phyloP scores from a whole-genome alignment of 345 rosid species.

The Nasturtium officinale region DNA sequence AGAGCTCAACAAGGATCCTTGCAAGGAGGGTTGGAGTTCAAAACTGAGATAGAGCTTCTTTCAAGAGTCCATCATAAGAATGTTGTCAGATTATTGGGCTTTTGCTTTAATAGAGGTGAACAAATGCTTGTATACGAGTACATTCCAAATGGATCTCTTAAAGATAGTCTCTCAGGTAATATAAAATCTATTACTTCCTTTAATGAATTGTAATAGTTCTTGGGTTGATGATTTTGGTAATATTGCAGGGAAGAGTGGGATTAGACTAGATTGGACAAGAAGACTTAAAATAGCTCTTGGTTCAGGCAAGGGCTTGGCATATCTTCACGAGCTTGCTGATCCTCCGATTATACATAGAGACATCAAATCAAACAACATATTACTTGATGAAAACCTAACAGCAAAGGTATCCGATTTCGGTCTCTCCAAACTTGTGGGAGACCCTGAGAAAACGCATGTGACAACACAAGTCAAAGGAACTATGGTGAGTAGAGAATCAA shows the following conservation, averaged over 20 bases:
- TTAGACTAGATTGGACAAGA: constrained; percentile 75
- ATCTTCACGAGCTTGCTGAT: constrained; percentile 90
- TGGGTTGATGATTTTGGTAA: background rate
- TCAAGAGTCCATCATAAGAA: constrained; percentile 89
- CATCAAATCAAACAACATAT: constrained; percentile 78
- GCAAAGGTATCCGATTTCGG: constrained; percentile 98
- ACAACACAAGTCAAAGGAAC: constrained; percentile 98
- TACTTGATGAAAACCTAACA: constrained; percentile 71
- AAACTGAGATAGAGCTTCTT: constrained; percentile 86
- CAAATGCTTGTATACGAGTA: constrained; percentile 78
- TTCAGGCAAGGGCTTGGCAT: constrained; percentile 80
- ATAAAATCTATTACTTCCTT: background rate
- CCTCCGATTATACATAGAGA: constrained; percentile 98
- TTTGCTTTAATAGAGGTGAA: constrained; percentile 72
- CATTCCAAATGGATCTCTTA: constrained; percentile 65
- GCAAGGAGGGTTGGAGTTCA: constrained; percentile 85
- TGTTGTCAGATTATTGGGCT: constrained; percentile 70
- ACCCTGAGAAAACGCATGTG: constrained; percentile 65
- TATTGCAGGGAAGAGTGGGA: constrained; percentile 73
- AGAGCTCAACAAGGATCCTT: constrained; percentile 80
- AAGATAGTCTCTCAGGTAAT: constrained; percentile 72
- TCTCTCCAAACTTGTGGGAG: constrained; percentile 70
- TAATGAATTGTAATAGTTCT: background rate
- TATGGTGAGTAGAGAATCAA: constrained; percentile 59
- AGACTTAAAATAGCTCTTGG: constrained; percentile 81